A percentile compares a stretch with the other conserved stretches of the same genome.
These are phyloP conservation scores for Gastrolobium villosum DNA, from an alignment of 306 rosid species.

Conservation along the genomic window DNA sequence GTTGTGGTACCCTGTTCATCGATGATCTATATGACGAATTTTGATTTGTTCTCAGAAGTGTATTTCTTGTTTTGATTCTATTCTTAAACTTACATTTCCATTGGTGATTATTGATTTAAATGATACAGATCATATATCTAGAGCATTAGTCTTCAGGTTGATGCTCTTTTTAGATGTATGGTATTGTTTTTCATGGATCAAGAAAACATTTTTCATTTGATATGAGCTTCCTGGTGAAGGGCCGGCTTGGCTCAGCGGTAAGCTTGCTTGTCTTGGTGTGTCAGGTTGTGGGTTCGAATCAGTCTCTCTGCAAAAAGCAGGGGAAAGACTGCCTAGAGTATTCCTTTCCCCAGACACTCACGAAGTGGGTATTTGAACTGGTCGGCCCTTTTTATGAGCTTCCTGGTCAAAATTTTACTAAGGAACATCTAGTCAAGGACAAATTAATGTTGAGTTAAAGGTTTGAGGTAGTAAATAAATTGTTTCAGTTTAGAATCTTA, in stretches of 20 bases:
- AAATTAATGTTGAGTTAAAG: not conserved
- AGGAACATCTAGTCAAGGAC: not conserved
- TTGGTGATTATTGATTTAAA: not conserved
- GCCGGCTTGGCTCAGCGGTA: no score
- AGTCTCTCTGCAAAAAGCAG: no score
- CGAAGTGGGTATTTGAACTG: no score
- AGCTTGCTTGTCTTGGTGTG: no score
- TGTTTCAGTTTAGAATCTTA: not conserved
- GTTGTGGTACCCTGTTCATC: conserved; percentile 13
- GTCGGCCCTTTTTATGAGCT: no score
- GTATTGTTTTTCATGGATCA: not conserved
- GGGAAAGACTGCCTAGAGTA: no score
- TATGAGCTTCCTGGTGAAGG: not conserved
- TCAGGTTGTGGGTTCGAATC: no score
- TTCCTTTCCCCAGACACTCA: no score
- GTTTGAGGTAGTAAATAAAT: not conserved
- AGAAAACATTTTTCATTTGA: not conserved
- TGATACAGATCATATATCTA: not conserved
- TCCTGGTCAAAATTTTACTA: not conserved
- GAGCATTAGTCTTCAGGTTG: not conserved
- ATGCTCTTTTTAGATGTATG: not conserved
- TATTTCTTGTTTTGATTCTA: not conserved
- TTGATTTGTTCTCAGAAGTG: not conserved
- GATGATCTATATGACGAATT: not conserved
- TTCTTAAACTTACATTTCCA: not conserved